These are phyloP conservation scores for Allomyces macrogynus DNA, from an alignment of 192 early-diverging fungal genomes.

Conservation along the genomic window DNA sequence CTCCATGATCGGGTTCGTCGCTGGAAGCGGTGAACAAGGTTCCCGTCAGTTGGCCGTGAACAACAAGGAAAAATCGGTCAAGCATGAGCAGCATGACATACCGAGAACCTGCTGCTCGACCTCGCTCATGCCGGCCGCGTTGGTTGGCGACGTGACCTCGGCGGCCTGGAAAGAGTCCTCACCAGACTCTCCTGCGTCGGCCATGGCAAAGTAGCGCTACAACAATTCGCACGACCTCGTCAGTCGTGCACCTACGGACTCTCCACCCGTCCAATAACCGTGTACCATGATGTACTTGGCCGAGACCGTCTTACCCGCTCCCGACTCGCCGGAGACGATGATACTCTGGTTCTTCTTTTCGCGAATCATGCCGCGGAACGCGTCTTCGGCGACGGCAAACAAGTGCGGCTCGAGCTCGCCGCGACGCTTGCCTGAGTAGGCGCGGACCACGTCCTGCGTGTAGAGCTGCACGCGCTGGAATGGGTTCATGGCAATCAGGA, in stretches of 20 bases:
- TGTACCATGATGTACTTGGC: slow-evolving; percentile 97
- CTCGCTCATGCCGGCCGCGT: slow-evolving; percentile 34
- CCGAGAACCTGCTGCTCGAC: slow-evolving; percentile 64
- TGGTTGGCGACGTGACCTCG: slow-evolving; percentile 14
- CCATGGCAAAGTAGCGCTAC: background rate
- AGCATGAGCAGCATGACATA: slow-evolving; percentile 1
- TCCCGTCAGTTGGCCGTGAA: slow-evolving; percentile 4
- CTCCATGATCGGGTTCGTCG: slow-evolving; percentile 98
- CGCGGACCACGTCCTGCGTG: slow-evolving; percentile 76
- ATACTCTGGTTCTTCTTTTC: slow-evolving; percentile 91
- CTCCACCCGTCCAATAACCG: slow-evolving; percentile 43
- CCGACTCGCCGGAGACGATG: slow-evolving; percentile 90
- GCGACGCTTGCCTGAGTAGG: slow-evolving; percentile 78
- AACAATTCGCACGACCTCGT: too few species aligned
- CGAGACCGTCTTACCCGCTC: slow-evolving; percentile 91
- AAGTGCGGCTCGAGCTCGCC: slow-evolving; percentile 94
- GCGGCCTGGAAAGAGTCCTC: slow-evolving; percentile 18
- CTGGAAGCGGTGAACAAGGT: slow-evolving; percentile 11
- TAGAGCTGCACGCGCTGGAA: slow-evolving; percentile 74
- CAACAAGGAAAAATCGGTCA: too few species aligned
- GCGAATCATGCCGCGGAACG: slow-evolving; percentile 85
- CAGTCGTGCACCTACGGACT: too few species aligned
- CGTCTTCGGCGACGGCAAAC: slow-evolving; percentile 97
- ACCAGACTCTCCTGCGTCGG: background rate
- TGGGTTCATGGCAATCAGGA: slow-evolving; percentile 93